Base-by-base conservation (phyloP, 345 rosid species). In the Bruguiera parviflora region DNA sequence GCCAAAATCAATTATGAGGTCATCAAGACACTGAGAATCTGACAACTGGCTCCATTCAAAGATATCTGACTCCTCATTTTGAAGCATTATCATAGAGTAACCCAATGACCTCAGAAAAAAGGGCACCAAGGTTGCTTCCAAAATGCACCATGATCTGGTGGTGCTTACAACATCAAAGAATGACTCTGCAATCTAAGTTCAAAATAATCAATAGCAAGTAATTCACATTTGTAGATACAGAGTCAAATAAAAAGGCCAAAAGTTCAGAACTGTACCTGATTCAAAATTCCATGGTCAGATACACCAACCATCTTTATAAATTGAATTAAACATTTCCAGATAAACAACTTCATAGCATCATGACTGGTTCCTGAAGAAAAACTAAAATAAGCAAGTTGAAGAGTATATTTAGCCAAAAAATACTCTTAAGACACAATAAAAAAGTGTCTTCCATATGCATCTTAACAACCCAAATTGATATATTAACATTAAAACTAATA, bases 291-390 rank as follows among this genome's bases (percentile, higher is more conserved):
- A 68, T 82, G 77, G 49, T 89, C 96, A 75, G 83, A 83, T 37
- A 79, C 77, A 64, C 83, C 86, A 46, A 75, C 81, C 84, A 79
- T 84, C 82, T 79, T 86, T 87, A 86, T 73, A 32, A 88, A 53
- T 0, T 96, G 97, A 79, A 94, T 74, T 78, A 89, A 89, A 63
- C 83, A 78, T 73, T 76, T 84, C 92, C 95, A 80, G 55, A 82
- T 76, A 82, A 87, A 91, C 43, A 81, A 79, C 71, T 71, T 82
- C 70, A 91, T 53, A 61, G 77, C 79, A 68, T 76, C 83, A 70
- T 74, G 75, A 73, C 66, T 52, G 74, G 71, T 73, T 75, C 73
- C 89, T 81, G 80, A 31, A 59, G 46, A 71, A 58, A 81, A 67
- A 66, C 31, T 47, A 37, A 61, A 16, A 39, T 62, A 52, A 75